These are phyloP conservation scores for Chaetomiaceae sp. DNA, from an alignment of 2,329 filamentous ascomycete genomes.

Conservation along the genomic window DNA sequence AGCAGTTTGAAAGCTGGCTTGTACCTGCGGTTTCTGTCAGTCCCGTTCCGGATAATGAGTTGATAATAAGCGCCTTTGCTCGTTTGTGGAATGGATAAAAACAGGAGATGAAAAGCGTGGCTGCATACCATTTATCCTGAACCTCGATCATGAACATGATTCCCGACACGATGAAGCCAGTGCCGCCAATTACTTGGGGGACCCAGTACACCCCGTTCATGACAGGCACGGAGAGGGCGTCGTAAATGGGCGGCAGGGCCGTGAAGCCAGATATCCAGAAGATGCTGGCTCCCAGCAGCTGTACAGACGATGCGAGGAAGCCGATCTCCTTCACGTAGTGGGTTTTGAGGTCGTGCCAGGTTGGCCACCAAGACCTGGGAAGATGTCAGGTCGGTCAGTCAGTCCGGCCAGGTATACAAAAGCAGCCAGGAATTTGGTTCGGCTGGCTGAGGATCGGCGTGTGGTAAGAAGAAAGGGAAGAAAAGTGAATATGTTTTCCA, in stretches of 20 bases:
- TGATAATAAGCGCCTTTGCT: no score
- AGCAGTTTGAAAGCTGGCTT: constrained; percentile 51
- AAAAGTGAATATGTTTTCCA: no score
- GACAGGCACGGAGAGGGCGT: constrained; percentile 42
- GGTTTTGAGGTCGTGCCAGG: constrained; percentile 49
- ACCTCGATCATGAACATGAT: constrained; percentile 63
- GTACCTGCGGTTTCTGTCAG: no score
- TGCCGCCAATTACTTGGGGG: constrained; percentile 57
- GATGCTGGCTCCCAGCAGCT: constrained; percentile 56
- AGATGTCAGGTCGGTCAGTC: neutral
- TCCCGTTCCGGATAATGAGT: no score
- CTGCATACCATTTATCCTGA: constrained; percentile 50
- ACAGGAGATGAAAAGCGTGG: neutral
- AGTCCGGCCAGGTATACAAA: neutral
- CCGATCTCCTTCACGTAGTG: constrained; percentile 60
- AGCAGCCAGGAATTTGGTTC: neutral
- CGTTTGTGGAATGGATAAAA: no score
- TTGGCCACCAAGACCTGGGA: constrained; percentile 55
- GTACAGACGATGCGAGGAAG: constrained; percentile 55
- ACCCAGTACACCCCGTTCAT: constrained; percentile 58
- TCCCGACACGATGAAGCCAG: constrained; percentile 56
- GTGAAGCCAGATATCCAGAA: constrained; percentile 63
- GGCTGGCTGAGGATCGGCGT: no score
- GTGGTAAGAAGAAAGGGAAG: no score
- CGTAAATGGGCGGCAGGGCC: constrained; percentile 52